Base-by-base conservation (phyloP, 805 yeast species). In the Jamesozyma rosinii region DNA sequence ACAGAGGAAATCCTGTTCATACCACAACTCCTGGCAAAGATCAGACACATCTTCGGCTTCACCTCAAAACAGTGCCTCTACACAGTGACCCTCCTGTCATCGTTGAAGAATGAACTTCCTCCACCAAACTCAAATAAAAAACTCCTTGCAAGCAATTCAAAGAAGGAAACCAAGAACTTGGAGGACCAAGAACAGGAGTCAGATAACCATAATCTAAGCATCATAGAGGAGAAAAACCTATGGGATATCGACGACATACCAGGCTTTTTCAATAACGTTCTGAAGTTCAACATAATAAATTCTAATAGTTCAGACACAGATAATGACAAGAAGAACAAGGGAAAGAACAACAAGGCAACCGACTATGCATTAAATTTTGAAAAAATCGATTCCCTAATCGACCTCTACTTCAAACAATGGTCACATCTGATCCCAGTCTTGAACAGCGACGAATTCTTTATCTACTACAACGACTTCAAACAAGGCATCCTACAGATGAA, bases 341-440 rank as follows among this genome's bases (percentile, higher is more conserved):
- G 29, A 24, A 24, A 24, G 29, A 24, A 24, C 11, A 24, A 24
- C 29, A 24, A 24, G 11, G 29, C 29, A 24, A 24, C 6, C 11
- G 29, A 24, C 11, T 15, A 21, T 9, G 14, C 43, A 17, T 39
- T 60, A 33, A 37, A 42, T 2, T 45, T 57, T 30, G 30, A 32
- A 10, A 61, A 61, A 33, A 53, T 85, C 44, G 95, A 88, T 59
- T 77, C 78, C 21, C 69, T 84, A 26, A 72, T 83, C 17, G 72
- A 82, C 0, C 58, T 77, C 3, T 88, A 75, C 57, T 87, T 86
- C 63, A 79, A 77, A 48, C 81, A 82, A 45, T 88, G 95, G 95
- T 81, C 83, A 24, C 70, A 74, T 21, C 63, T 77, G 4, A 67
- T 81, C 19, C 94, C 95, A 0, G 69, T 85, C 14, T 55, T 88